Evolutionary conservation across 805 yeast genomes (phyloP), one percentile per base, ranked within the genome.

Genomic region (Candida incommunis): DNA sequence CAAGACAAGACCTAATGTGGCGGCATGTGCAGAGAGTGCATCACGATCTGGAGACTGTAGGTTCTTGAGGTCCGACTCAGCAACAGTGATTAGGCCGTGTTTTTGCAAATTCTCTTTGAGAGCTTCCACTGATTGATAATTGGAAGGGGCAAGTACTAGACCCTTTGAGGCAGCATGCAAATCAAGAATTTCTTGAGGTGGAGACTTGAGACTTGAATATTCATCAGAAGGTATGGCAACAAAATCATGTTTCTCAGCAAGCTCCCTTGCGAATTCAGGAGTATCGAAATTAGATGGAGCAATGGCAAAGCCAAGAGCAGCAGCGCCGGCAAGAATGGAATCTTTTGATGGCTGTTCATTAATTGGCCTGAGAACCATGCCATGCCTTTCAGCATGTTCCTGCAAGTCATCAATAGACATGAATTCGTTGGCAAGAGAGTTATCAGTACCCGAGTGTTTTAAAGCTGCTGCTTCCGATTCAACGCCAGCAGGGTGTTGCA

Each of bases 401-500:
- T 46, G 47, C 23, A 56, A 41, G 3, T 55, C 59, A 9, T 54
- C 59, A 3, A 46, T 46, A 13, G 58, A 48, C 47, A 54, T 42
- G 46, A 57, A 52, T 48, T 57, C 54, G 44, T 49, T 46, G 27
- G 56, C 53, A 44, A 53, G 52, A 41, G 45, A 52, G 43, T 43
- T 37, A 3, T 23, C 18, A 18, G 22, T 21, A 25, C 27, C 27
- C 7, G 27, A 9, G 27, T 13, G 7, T 23, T 37, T 41, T 11
- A 50, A 25, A 22, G 23, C 40, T n/a, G 22, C 41, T 18, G 18
- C 11, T 23, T 23, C 21, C 13, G 27, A 25, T 9, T 25, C 27
- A 25, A 13, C 7, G 27, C 27, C 27, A 7, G 27, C 13, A 20
- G 46, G 46, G 22, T 42, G 46, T 42, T 29, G 40, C 7, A 22